Evolutionary conservation across 78 protist genomes (phyloP), one percentile per base, ranked within the genome.

Genomic region (Cyanophora paradoxa): DNA sequence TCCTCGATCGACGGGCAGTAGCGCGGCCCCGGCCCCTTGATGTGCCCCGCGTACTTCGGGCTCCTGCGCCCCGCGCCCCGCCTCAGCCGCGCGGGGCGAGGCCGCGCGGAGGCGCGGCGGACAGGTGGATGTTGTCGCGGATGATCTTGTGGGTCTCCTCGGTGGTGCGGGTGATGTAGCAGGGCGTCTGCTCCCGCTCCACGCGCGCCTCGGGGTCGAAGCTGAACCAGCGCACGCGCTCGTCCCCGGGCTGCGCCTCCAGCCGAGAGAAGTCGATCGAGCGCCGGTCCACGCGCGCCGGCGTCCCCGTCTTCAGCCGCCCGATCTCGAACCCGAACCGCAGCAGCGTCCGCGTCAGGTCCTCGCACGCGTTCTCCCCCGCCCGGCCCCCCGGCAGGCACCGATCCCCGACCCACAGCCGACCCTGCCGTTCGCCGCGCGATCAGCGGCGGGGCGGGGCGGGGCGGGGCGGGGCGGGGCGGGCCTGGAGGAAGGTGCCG

Each of bases 1-100:
- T 82, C 24, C 68, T 90, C 93, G 59, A 94, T 80, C 6, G 93
- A 86, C 14, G 98, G 98, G 59, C 98, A 94, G 76, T 92, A 92
- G 44, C 82, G 39, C 44, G 94, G 94, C 16, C 87, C 94, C 5
- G 88, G 57, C 20, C 92, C 94, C 63, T 83, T 74, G 39, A 90
- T 87, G 22, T 52, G 87, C n/a, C n/a, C n/a, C n/a, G n/a, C n/a
- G n/a, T n/a, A n/a, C n/a, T n/a, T n/a, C n/a, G n/a, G n/a, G n/a
- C n/a, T n/a, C n/a, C n/a, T n/a, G n/a, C n/a, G n/a, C n/a, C n/a
- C n/a, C n/a, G n/a, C n/a, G n/a, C n/a, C n/a, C n/a, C n/a, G n/a
- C n/a, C n/a, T n/a, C n/a, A n/a, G n/a, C n/a, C n/a, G n/a, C n/a
- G n/a, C n/a, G n/a, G n/a, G 13, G 52, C 10, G 52, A 44, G 52